Conservation (phyloP, 257 asterid genomes). For the Solanum clarkiae region DNA sequence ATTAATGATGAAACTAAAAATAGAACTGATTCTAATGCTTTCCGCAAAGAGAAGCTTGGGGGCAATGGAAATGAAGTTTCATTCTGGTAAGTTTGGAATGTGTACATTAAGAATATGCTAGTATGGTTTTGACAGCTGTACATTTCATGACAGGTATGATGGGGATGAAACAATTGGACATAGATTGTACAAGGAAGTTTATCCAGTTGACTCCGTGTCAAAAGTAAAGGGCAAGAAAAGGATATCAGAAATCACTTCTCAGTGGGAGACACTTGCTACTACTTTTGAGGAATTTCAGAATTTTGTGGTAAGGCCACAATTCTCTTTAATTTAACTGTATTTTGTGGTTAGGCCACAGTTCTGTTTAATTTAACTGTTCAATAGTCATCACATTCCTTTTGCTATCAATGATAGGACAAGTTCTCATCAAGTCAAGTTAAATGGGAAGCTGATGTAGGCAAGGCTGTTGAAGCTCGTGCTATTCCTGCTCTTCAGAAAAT, state of each 20-base stretch:
- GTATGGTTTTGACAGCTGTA: constrained; percentile 1
- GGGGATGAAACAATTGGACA: constrained; percentile 55
- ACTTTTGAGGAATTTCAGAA: constrained; percentile 62
- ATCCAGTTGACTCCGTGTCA: constrained; percentile 10
- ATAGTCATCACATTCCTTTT: constrained; percentile 2
- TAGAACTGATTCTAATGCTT: constrained; percentile 34
- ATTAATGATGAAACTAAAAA: constrained; percentile 40
- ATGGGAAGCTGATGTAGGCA: constrained; percentile 51
- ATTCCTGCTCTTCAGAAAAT: constrained; percentile 66
- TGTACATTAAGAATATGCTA: neutral
- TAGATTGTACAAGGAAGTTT: constrained; percentile 75
- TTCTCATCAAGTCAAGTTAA: constrained; percentile 41
- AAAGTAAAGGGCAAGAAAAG: constrained; percentile 18
- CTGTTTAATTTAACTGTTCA: constrained; percentile 1
- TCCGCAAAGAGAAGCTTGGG: constrained; percentile 60
- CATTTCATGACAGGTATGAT: constrained; percentile 55
- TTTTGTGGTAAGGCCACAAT: constrained; percentile 40
- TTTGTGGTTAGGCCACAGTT: constrained; percentile 36
- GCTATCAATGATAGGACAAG: constrained; percentile 36
- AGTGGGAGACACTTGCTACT: constrained; percentile 88
- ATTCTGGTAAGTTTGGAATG: constrained; percentile 44
- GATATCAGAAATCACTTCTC: constrained; percentile 20
- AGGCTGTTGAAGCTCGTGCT: constrained; percentile 35
- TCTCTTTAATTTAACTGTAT: constrained; percentile 5
- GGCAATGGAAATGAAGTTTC: constrained; percentile 47